These are phyloP conservation scores for Trichosanthes truncata DNA, from an alignment of 306 rosid species.

Conservation along the genomic window DNA sequence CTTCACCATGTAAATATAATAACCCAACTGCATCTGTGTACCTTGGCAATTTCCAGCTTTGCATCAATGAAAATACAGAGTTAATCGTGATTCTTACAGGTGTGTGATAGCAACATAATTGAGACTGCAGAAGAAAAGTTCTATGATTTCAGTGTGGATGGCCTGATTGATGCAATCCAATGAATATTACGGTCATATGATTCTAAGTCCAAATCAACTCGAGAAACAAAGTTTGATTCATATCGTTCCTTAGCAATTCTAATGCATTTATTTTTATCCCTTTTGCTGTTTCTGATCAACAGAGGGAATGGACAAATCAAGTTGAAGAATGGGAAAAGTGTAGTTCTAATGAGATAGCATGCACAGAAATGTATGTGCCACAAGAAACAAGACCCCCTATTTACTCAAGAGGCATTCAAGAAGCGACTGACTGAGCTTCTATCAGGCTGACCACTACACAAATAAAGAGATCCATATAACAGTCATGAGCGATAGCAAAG, in stretches of 20 bases:
- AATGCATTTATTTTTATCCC: not conserved
- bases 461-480: no score
- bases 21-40: not conserved
- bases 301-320: slow-evolving; percentile 61
- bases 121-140: slow-evolving; percentile 57
- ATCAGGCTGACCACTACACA: no score
- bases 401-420: no score
- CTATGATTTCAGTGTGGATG: slow-evolving; percentile 29
- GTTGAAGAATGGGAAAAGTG: slow-evolving; percentile 64
- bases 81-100: slow-evolving; percentile 19
- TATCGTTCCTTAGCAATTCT: not conserved
- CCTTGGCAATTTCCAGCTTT: not conserved
- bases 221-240: not conserved
- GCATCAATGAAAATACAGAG: not conserved
- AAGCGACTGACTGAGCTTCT: no score
- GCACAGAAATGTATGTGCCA: slow-evolving; percentile 50
- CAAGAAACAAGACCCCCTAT: no score
- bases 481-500: no score
- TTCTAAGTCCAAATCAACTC: not conserved
- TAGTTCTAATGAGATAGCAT: slow-evolving; percentile 27
- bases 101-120: slow-evolving; percentile 71
- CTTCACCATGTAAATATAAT: slow-evolving; percentile 61
- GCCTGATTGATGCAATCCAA: slow-evolving; percentile 36
- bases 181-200: slow-evolving; percentile 50
- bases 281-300: slow-evolving; percentile 9